Conservation (phyloP, 2,329 filamentous ascomycete species). For the Exophiala oligosperma region DNA sequence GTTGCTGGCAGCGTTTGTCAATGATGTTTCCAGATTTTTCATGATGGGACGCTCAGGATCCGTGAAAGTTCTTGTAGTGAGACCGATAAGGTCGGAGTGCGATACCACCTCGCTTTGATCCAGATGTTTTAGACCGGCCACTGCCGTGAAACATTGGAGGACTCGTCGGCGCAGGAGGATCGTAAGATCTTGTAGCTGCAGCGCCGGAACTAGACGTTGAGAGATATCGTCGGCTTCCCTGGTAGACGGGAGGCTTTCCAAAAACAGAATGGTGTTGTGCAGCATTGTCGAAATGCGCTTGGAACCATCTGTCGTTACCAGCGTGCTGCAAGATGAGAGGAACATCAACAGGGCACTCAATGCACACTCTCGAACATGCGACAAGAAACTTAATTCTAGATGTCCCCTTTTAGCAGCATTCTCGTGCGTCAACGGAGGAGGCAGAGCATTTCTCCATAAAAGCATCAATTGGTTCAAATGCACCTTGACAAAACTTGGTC, state of each 20-base stretch:
- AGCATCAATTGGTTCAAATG: conserved; percentile 91
- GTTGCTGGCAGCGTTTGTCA: conserved; percentile 82
- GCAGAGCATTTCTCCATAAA: conserved; percentile 95
- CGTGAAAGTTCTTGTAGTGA: conserved; percentile 88
- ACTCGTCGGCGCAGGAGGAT: conserved; percentile 92
- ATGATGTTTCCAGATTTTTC: conserved; percentile 81
- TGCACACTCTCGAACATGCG: conserved; percentile 92
- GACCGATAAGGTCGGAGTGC: conserved; percentile 85
- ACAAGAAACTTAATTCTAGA: conserved; percentile 87
- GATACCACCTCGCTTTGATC: conserved; percentile 82
- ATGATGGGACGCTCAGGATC: conserved; percentile 82
- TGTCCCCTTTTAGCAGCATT: conserved; percentile 80
- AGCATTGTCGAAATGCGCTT: conserved; percentile 92
- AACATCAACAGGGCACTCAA: conserved; percentile 89
- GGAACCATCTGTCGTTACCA: conserved; percentile 90
- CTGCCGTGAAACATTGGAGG: conserved; percentile 88
- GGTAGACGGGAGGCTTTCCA: conserved; percentile 79
- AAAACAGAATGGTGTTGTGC: conserved; percentile 86
- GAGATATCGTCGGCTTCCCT: conserved; percentile 84
- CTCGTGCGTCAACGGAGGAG: conserved; percentile 90
- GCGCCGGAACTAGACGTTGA: conserved; percentile 76
- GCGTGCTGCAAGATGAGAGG: conserved; percentile 85
- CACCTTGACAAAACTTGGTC: conserved; percentile 98
- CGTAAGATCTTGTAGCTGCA: conserved; percentile 87
- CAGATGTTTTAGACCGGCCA: conserved; percentile 83